phyloP scores from a whole-genome alignment of 306 rosid genomes.

The Alnus glutinosa region DNA sequence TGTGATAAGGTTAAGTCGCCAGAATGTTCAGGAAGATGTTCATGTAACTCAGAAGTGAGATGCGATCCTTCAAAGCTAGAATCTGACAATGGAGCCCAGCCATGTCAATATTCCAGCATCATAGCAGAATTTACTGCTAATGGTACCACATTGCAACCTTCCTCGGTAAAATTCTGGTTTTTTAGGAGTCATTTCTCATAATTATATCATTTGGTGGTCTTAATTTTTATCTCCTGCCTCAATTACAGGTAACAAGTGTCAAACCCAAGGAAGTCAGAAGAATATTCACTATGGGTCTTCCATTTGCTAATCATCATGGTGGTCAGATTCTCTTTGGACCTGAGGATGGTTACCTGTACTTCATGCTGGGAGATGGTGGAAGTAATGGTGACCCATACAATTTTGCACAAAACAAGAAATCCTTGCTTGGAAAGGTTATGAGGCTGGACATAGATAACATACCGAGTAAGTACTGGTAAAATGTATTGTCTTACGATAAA shows the following conservation, averaged over 20 bases:
- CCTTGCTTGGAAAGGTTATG: slow-evolving; percentile 45
- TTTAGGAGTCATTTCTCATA: not conserved
- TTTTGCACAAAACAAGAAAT: slow-evolving; percentile 44
- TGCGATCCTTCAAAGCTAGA: slow-evolving; percentile 35
- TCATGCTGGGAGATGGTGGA: slow-evolving; percentile 46
- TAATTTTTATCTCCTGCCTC: not conserved
- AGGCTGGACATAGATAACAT: slow-evolving; percentile 39
- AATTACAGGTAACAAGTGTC: slow-evolving; percentile 21
- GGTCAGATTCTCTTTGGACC: slow-evolving; percentile 48
- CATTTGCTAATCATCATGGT: slow-evolving; percentile 37
- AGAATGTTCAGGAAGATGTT: slow-evolving; percentile 38
- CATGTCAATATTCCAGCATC: slow-evolving; percentile 39
- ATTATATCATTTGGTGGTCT: not conserved
- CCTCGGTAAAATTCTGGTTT: slow-evolving; percentile 4
- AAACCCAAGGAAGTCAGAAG: slow-evolving; percentile 37
- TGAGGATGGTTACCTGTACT: slow-evolving; percentile 37
- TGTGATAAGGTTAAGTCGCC: slow-evolving; percentile 43
- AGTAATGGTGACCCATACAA: slow-evolving; percentile 36
- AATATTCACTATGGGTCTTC: slow-evolving; percentile 47
- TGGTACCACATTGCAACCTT: slow-evolving; percentile 16
- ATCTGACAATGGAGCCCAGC: slow-evolving; percentile 33
- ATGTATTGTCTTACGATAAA: not conserved
- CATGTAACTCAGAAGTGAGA: slow-evolving; percentile 35
- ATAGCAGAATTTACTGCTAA: slow-evolving; percentile 40
- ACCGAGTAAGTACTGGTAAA: slow-evolving; percentile 22